Evolutionary conservation across 2,329 filamentous ascomycete species (phyloP), one percentile per base, ranked within the genome.

Genomic region (Clonostachys rhizophaga): DNA sequence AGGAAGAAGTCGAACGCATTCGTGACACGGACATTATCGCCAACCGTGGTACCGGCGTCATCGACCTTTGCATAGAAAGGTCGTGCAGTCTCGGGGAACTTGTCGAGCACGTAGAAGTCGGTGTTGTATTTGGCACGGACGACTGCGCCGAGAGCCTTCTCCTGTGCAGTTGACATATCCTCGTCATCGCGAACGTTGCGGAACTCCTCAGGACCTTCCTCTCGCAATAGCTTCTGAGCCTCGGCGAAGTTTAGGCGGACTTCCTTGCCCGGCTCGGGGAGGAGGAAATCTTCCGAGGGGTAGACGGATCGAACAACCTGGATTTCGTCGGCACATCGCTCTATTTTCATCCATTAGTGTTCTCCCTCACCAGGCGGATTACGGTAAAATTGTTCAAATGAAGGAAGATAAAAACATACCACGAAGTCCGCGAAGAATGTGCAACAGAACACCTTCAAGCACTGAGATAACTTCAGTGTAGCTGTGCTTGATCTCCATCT

Each of bases 41-140:
- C 42, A n/a, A 46, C 78, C 35, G 75, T 74, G 47, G 80, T 75
- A 57, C 87, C 80, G 40, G 79, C 72, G 4, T 81, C 80, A 60
- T 88, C 87, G 44, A 86, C 82, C 74, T 91, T 91, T 53, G 91
- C 90, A 69, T 96, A 96, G 69, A 95, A 95, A n/a, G 92, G 92
- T 33, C 94, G 83, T 17, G 94, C 89, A 36, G 77, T 75, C 66
- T 94, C 84, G 41, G 94, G 94, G 77, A 96, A 99, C 70, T 97
- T 94, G 75, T 97, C 92, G 52, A 99, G 80, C 18, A 95, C 86
- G 72, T 96, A 97, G 73, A 97, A 97, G 72, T 99, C 94, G 50
- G 91, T 94, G 63, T 87, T 81, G 78, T 87, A 96, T 71, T 96
- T 96, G 58, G 89, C 79, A 48, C 89, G 86, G 55, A 97, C 83